phyloP scores from a whole-genome alignment of 192 early-diverging fungal genomes.

The Backusella westeae region DNA sequence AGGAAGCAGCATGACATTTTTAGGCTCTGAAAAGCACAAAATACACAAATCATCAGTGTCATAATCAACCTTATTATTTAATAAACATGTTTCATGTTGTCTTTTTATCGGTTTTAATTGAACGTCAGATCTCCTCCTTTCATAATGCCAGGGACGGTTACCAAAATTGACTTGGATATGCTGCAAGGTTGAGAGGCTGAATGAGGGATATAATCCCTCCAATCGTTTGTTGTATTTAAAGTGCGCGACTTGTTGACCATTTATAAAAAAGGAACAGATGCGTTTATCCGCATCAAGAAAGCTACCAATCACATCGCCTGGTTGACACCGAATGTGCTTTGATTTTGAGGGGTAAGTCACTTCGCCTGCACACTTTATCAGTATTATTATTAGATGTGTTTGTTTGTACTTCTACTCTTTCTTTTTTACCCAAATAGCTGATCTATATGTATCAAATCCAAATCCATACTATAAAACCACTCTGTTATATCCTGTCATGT shows the following conservation, averaged over 20 bases:
- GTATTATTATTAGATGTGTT: conserved; percentile 21
- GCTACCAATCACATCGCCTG: conserved; percentile 46
- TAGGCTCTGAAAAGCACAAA: conserved; percentile 49
- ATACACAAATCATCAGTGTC: conserved; percentile 34
- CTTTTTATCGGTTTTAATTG: conserved; percentile 12
- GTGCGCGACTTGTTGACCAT: conserved; percentile 60
- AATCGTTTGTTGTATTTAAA: not conserved
- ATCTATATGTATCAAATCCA: conserved; percentile 70
- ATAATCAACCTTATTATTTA: conserved; percentile 10
- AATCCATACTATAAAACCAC: conserved; percentile 54
- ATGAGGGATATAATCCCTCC: conserved; percentile 60
- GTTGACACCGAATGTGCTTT: conserved; percentile 48
- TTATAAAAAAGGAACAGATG: conserved; percentile 59
- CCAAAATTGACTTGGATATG: conserved; percentile 74
- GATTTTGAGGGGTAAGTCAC: conserved; percentile 38
- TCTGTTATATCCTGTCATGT: not conserved
- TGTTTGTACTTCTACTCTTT: not conserved
- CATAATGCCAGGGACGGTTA: conserved; percentile 36
- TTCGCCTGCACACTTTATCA: conserved; percentile 21
- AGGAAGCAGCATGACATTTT: conserved; percentile 38
- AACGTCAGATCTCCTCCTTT: not conserved
- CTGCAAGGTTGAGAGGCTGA: conserved; percentile 70
- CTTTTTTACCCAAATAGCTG: conserved; percentile 65
- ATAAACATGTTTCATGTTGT: not conserved
- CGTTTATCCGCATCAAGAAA: conserved; percentile 62